These are phyloP conservation scores for Cryomyces minteri DNA, from an alignment of 495 filamentous ascomycete genomes.

Conservation along the genomic window DNA sequence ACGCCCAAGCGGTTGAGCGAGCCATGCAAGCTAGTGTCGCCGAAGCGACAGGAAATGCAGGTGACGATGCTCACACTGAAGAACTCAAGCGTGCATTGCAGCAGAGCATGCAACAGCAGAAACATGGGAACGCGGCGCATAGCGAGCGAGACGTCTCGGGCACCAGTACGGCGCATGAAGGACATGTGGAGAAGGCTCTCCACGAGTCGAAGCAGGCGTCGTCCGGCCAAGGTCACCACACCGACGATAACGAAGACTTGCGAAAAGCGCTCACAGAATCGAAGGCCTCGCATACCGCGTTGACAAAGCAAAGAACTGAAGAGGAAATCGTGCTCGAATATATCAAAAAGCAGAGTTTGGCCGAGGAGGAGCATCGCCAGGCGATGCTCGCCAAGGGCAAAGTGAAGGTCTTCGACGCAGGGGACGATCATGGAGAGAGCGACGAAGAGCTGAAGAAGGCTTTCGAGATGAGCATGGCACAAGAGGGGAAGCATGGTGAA, in stretches of 20 bases:
- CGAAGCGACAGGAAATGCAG: constrained; percentile 25
- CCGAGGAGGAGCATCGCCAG: constrained; percentile 36
- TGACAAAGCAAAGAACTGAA: constrained; percentile 32
- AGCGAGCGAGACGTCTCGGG: constrained; percentile 14
- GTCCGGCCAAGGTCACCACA: background rate
- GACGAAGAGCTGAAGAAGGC: constrained; percentile 6
- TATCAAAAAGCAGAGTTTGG: constrained; percentile 58
- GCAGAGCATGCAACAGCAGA: constrained; percentile 31
- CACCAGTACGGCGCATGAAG: constrained; percentile 21
- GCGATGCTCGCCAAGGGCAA: constrained; percentile 1
- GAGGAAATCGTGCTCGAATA: constrained; percentile 61
- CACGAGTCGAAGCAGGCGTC: constrained; percentile 13
- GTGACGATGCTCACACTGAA: constrained; percentile 14
- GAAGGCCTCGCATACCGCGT: constrained; percentile 3
- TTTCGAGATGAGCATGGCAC: constrained; percentile 3
- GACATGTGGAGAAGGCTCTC: constrained; percentile 21
- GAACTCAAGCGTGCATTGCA: constrained; percentile 40
- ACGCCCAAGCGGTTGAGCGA: constrained; percentile 15
- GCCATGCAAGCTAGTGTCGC: constrained; percentile 14
- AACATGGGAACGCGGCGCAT: constrained; percentile 7
- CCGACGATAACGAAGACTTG: constrained; percentile 26
- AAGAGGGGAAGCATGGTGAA: background rate
- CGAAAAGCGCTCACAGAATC: constrained; percentile 28
- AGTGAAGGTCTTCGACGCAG: background rate
- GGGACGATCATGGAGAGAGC: background rate